Conservation (phyloP, 1,139 yeast species). For the Groenewaldozyma auringiensis region DNA sequence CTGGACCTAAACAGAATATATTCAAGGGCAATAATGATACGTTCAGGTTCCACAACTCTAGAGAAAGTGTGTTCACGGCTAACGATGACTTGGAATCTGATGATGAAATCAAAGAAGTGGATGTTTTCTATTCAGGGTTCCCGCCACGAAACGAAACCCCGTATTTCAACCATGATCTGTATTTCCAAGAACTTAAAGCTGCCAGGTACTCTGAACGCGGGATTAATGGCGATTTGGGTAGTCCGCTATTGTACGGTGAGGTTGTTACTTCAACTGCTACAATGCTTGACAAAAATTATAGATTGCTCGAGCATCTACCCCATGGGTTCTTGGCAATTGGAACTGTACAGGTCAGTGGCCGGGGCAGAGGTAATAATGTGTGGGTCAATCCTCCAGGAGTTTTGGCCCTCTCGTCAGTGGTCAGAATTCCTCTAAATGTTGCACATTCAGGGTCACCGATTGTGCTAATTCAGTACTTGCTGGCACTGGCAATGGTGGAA, state of each 20-base stretch:
- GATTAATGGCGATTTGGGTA: constrained; percentile 43
- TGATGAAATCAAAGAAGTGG: constrained; percentile 44
- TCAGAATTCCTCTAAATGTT: constrained; percentile 45
- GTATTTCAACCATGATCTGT: constrained; percentile 56
- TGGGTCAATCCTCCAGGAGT: constrained; percentile 97
- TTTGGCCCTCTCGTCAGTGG: constrained; percentile 67
- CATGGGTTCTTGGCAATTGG: constrained; percentile 69
- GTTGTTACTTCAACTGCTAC: constrained; percentile 85
- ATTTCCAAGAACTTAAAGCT: constrained; percentile 42
- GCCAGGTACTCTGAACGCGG: constrained; percentile 22
- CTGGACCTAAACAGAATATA: constrained; percentile 34
- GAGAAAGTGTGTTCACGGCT: neutral
- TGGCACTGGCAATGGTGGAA: constrained; percentile 76
- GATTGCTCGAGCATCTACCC: constrained; percentile 52
- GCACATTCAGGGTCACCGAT: constrained; percentile 36
- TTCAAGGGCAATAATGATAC: constrained; percentile 49
- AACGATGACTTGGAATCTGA: constrained; percentile 7
- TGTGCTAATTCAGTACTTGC: constrained; percentile 79
- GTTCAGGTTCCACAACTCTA: constrained; percentile 13
- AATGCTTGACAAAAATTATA: constrained; percentile 64
- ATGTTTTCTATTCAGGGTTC: constrained; percentile 40
- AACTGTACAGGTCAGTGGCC: constrained; percentile 78
- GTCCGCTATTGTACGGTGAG: constrained; percentile 67
- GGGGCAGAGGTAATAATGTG: constrained; percentile 90
- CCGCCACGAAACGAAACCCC: constrained; percentile 48